phyloP scores from a whole-genome alignment of 2,329 filamentous ascomycete genomes.

The Pseudocercospora eumusae region DNA sequence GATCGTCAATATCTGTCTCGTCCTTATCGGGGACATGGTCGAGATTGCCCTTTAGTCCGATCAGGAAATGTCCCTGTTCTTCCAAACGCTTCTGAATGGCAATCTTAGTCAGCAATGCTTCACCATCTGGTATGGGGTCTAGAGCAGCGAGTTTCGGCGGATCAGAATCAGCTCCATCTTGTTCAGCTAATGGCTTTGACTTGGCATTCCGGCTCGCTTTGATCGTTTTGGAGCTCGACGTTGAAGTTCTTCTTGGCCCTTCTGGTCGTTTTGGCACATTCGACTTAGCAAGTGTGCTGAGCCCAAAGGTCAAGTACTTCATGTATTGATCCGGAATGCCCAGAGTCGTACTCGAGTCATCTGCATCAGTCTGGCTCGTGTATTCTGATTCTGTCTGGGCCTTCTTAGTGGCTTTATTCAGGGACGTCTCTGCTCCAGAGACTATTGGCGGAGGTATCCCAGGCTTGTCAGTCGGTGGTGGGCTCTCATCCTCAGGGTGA shows the following conservation, averaged over 20 bases:
- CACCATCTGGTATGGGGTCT: constrained; percentile 44
- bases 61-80: constrained; percentile 61
- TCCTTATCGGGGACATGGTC: constrained; percentile 55
- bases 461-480: constrained; percentile 30
- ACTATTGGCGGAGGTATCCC: constrained; percentile 53
- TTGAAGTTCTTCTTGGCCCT: constrained; percentile 27
- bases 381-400: constrained; percentile 36
- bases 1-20: constrained; percentile 30
- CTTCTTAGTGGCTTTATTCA: constrained; percentile 46
- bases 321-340: constrained; percentile 52
- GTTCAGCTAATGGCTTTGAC: constrained; percentile 12
- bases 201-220: constrained; percentile 19
- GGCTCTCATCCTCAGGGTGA: constrained; percentile 12
- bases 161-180: constrained; percentile 23
- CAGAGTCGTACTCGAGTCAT: constrained; percentile 40
- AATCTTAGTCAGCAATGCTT: constrained; percentile 61
- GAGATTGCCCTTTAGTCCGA: constrained; percentile 68
- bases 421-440: constrained; percentile 46
- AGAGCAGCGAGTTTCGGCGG: constrained; percentile 29
- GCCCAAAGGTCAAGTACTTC: constrained; percentile 54
- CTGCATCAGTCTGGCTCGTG: constrained; percentile 15
- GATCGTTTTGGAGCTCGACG: constrained; percentile 32
- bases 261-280: constrained; percentile 29
- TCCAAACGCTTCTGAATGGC: constrained; percentile 52
- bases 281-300: constrained; percentile 40